Conservation (phyloP, 257 asterid species). For the Solanum pimpinellifolium region DNA sequence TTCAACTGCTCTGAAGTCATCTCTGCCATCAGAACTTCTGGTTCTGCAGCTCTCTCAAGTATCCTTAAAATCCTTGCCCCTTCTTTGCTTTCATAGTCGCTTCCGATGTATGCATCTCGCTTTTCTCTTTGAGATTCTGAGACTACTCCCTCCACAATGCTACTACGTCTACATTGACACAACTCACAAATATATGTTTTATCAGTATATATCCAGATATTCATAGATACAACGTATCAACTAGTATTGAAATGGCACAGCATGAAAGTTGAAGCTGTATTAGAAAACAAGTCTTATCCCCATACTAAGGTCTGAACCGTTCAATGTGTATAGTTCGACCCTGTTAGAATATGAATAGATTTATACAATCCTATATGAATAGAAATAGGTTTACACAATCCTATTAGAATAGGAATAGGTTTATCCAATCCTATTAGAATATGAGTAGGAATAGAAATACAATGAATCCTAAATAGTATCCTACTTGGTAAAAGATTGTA, state of each 20-base stretch:
- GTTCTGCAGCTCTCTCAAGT: conserved; percentile 97
- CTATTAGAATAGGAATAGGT: too few relatives aligned
- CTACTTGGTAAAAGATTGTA: too few relatives aligned
- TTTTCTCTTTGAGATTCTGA: conserved; percentile 55
- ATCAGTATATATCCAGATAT: background rate
- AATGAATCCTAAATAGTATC: too few relatives aligned
- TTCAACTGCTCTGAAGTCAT: conserved; percentile 78
- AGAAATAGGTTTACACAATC: too few relatives aligned
- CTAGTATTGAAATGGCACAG: background rate
- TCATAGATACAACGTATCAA: background rate
- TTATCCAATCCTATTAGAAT: too few relatives aligned
- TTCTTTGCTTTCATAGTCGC: conserved; percentile 63
- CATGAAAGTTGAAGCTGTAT: background rate
- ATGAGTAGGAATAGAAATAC: too few relatives aligned
- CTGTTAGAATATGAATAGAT: too few relatives aligned
- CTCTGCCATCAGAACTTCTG: conserved; percentile 94
- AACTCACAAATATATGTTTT: background rate
- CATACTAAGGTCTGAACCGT: background rate
- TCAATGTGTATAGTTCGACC: background rate
- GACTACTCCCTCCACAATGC: conserved; percentile 66
- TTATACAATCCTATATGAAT: too few relatives aligned
- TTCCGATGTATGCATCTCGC: conserved; percentile 22
- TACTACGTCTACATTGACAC: conserved; percentile 42
- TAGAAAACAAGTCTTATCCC: background rate
- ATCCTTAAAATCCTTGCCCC: conserved; percentile 88